phyloP scores from a whole-genome alignment of 148 eudicot species.

The Rhododendron kiyosumense region DNA sequence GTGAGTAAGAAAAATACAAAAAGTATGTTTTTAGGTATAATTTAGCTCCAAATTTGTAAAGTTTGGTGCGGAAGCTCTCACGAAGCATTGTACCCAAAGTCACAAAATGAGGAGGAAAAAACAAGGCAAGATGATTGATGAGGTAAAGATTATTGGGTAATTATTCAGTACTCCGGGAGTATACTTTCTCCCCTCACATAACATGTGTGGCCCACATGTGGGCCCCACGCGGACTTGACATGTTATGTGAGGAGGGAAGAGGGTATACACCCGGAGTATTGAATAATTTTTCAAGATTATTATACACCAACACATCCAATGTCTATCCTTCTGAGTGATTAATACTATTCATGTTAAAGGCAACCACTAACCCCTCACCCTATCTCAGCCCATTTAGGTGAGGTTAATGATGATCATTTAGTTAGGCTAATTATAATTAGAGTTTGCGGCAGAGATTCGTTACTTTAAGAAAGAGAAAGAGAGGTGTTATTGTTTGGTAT shows the following conservation, averaged over 20 bases:
- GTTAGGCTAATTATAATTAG: background rate
- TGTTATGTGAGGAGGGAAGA: too few relatives aligned
- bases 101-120: background rate
- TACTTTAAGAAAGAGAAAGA: background rate
- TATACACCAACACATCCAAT: background rate
- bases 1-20: too few relatives aligned
- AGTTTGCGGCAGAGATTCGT: background rate
- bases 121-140: background rate
- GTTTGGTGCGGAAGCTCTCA: too few relatives aligned
- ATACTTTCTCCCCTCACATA: too few relatives aligned
- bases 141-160: background rate
- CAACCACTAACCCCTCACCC: background rate
- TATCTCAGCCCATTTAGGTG: background rate
- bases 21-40: too few relatives aligned
- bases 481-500: background rate
- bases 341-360: background rate
- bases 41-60: too few relatives aligned
- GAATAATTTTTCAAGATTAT: too few relatives aligned
- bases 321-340: background rate
- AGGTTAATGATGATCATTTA: background rate
- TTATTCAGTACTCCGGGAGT: too few relatives aligned
- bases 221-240: too few relatives aligned
- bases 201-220: too few relatives aligned
- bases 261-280: too few relatives aligned
- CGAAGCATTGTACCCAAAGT: background rate